Percentiles rank a stretch among this genome's conserved stretches.
These are phyloP conservation scores for Globisporangium radiosum DNA, from an alignment of 352 stramenopile genomes.

Conservation along the genomic window DNA sequence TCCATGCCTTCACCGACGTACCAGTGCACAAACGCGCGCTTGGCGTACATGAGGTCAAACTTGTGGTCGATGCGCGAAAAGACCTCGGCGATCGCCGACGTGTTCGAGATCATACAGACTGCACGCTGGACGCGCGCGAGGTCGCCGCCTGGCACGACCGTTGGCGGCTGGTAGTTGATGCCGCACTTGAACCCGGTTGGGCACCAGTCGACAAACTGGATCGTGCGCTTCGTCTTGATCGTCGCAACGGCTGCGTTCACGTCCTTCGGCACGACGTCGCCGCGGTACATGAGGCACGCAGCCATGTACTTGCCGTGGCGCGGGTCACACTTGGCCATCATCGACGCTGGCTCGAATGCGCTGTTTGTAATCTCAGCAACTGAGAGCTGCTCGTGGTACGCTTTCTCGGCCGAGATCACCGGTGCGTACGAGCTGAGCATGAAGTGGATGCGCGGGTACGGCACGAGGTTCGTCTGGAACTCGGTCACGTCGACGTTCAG, in stretches of 20 bases:
- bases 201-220: conserved; percentile 99
- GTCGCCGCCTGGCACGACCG: conserved; percentile 95
- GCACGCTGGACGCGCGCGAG: conserved; percentile 96
- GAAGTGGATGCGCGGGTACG: conserved; percentile 99
- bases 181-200: conserved; percentile 98
- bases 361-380: conserved; percentile 98
- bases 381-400: conserved; percentile 96
- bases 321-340: conserved; percentile 99
- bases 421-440: conserved; percentile 98
- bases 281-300: conserved; percentile 97
- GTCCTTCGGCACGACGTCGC: conserved; percentile 92
- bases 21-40: conserved; percentile 99
- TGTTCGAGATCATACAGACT: conserved; percentile 99
- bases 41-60: conserved; percentile 99
- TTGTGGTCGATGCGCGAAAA: conserved; percentile 99
- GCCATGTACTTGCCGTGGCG: conserved; percentile 99
- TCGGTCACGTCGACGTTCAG: conserved; percentile 99
- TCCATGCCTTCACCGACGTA: conserved; percentile 99
- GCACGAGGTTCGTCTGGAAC: conserved; percentile 99
- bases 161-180: conserved; percentile 98
- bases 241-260: conserved; percentile 96
- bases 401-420: conserved; percentile 97
- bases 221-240: conserved; percentile 99
- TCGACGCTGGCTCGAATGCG: conserved; percentile 95
- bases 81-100: conserved; percentile 97